These are phyloP conservation scores for Mucor lusitanicus DNA, from an alignment of 371 early-diverging fungal species.

Conservation along the genomic window DNA sequence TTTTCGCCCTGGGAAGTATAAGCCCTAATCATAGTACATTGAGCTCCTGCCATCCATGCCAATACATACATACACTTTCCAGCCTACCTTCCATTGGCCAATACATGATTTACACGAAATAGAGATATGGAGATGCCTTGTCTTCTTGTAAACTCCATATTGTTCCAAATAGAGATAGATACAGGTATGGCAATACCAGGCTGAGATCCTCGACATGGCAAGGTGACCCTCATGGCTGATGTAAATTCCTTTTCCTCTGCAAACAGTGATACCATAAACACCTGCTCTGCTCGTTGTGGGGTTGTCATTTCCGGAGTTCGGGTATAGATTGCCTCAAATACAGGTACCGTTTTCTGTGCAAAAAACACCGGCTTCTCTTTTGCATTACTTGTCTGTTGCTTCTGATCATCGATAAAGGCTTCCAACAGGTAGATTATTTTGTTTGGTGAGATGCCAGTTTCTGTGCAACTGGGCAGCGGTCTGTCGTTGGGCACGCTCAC, in stretches of 20 bases:
- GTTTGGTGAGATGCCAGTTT: not conserved
- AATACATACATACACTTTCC: too few relatives aligned
- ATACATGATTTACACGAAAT: conserved; percentile 14
- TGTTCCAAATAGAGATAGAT: conserved; percentile 21
- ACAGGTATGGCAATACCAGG: conserved; percentile 22
- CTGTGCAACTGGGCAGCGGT: conserved; percentile 22
- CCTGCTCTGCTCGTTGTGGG: conserved; percentile 18
- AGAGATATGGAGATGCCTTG: conserved; percentile 23
- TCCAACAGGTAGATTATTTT: conserved; percentile 24
- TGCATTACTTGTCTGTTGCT: not conserved
- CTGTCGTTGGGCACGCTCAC: conserved; percentile 22
- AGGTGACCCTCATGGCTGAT: conserved; percentile 16
- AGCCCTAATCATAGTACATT: conserved; percentile 1
- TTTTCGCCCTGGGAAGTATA: conserved; percentile 21
- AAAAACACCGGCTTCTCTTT: conserved; percentile 11
- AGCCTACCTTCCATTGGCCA: conserved; percentile 19
- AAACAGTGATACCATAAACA: conserved; percentile 8
- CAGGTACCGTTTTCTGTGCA: conserved; percentile 8
- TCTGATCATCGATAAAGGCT: conserved; percentile 18
- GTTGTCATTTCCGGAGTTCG: conserved; percentile 11
- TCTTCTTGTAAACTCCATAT: conserved; percentile 16
- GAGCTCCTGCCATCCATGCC: not conserved
- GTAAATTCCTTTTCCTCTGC: not conserved
- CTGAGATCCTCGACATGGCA: conserved; percentile 24
- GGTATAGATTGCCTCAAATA: conserved; percentile 20